A percentile compares a stretch with the other conserved stretches of the same genome.
Evolutionary conservation across 768 basidiomycete species (phyloP).

Genomic region (Glaciozyma antarctica): DNA sequence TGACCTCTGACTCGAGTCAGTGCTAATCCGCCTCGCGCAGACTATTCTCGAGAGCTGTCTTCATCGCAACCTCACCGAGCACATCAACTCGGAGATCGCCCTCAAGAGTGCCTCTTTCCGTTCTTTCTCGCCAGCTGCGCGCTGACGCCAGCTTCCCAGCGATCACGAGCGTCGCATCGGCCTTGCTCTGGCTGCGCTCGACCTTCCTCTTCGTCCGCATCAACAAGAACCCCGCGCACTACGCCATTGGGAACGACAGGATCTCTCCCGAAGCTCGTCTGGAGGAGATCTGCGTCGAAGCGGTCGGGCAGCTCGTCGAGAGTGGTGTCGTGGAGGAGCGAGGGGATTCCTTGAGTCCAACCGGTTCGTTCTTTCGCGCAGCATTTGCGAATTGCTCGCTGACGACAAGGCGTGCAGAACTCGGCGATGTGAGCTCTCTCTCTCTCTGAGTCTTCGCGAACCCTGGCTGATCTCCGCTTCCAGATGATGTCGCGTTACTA

Average conservation of each 20-base stretch:
- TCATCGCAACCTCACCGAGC: constrained; percentile 73
- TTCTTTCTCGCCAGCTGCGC: no score
- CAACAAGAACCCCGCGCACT: constrained; percentile 69
- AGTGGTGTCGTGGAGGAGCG: constrained; percentile 42
- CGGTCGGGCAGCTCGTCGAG: constrained; percentile 40
- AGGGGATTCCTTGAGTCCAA: constrained; percentile 10
- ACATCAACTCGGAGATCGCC: constrained; percentile 87
- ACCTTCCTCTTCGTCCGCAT: constrained; percentile 84
- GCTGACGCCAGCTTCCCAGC: constrained; percentile 37
- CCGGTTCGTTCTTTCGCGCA: neutral
- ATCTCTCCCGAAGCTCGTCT: constrained; percentile 41
- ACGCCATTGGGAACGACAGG: constrained; percentile 39
- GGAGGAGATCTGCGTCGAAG: constrained; percentile 53
- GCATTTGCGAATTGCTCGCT: neutral
- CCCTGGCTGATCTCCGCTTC: neutral
- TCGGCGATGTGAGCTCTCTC: constrained; percentile 46
- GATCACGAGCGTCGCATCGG: constrained; percentile 58
- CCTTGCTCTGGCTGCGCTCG: constrained; percentile 69
- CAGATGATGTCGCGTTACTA: constrained; percentile 33
- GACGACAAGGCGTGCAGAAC: neutral
- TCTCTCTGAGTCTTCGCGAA: constrained; percentile 52
- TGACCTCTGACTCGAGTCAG: neutral
- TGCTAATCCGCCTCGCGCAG: constrained; percentile 45
- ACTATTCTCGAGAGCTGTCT: constrained; percentile 75
- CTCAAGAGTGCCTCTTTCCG: constrained; percentile 39